Conservation (phyloP, 371 early-diverging fungal genomes). For the Syncephalastrum racemosum region DNA sequence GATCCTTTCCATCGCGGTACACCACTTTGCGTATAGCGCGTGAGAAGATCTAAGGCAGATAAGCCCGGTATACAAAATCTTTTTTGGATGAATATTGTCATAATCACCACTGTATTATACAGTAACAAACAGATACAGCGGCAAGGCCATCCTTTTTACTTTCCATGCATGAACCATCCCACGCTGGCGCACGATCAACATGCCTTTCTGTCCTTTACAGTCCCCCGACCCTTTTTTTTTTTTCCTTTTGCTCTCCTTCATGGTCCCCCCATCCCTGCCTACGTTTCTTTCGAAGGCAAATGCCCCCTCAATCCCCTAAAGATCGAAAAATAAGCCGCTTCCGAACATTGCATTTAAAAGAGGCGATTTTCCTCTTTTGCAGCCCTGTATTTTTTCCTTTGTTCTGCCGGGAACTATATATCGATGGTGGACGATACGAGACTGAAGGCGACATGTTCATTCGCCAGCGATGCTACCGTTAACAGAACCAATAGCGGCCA, state of each 20-base stretch:
- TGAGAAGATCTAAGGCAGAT: too few species aligned
- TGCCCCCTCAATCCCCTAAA: neutral
- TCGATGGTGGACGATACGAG: conserved; percentile 14
- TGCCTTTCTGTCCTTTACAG: neutral
- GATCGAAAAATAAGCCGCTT: conserved; percentile 6
- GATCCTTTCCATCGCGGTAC: too few species aligned
- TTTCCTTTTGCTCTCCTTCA: neutral
- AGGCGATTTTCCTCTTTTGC: neutral
- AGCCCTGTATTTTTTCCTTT: conserved; percentile 9
- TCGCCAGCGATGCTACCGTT: conserved; percentile 20
- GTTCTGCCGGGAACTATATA: conserved; percentile 4
- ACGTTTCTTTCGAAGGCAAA: neutral
- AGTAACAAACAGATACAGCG: too few species aligned
- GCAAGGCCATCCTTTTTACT: too few species aligned
- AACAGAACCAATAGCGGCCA: conserved; percentile 4
- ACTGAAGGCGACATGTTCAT: conserved; percentile 17
- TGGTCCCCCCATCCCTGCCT: too few species aligned
- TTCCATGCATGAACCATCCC: too few species aligned
- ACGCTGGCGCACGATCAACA: too few species aligned
- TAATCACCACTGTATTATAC: too few species aligned
- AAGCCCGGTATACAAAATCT: too few species aligned
- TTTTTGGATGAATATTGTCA: too few species aligned
- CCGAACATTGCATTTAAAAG: conserved; percentile 1
- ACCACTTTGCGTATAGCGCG: too few species aligned
- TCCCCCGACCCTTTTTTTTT: neutral